Percentiles rank a stretch among this genome's conserved stretches.
Conservation (phyloP, 1,284 basidiomycete genomes). For the Coriolopsis trogii region DNA sequence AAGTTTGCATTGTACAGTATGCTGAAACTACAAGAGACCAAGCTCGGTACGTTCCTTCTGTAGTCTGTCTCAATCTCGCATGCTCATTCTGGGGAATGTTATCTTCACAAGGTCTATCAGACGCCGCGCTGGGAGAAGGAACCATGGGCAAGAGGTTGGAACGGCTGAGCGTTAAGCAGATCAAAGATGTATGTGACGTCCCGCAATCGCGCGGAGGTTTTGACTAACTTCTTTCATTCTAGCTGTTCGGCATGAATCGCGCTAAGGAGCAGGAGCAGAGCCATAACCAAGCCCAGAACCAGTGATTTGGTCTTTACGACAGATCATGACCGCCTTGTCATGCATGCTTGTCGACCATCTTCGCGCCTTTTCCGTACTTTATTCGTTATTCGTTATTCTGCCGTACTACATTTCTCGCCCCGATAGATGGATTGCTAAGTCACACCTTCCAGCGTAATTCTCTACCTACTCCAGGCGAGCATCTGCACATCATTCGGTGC, state of each 20-base stretch:
- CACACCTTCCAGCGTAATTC: too few species aligned
- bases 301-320: background rate
- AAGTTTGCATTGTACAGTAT: conserved; percentile 43
- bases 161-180: conserved; percentile 65
- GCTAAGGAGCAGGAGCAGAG: background rate
- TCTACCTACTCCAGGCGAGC: too few species aligned
- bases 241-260: conserved; percentile 25
- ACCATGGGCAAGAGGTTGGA: conserved; percentile 52
- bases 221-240: background rate
- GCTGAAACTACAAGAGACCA: conserved; percentile 66
- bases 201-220: background rate
- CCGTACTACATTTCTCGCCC: too few species aligned
- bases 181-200: conserved; percentile 45
- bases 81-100: too few species aligned
- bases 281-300: background rate
- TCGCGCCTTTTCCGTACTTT: background rate
- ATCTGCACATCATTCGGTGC: too few species aligned
- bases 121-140: conserved; percentile 70
- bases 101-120: conserved; percentile 51
- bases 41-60: conserved; percentile 44
- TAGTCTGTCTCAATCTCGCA: background rate
- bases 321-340: too few species aligned
- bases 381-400: background rate
- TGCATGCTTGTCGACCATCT: background rate
- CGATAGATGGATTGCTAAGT: too few species aligned